Evolutionary conservation across 2,329 filamentous ascomycete genomes (phyloP).

Genomic region (Fusarium zealandicum): DNA sequence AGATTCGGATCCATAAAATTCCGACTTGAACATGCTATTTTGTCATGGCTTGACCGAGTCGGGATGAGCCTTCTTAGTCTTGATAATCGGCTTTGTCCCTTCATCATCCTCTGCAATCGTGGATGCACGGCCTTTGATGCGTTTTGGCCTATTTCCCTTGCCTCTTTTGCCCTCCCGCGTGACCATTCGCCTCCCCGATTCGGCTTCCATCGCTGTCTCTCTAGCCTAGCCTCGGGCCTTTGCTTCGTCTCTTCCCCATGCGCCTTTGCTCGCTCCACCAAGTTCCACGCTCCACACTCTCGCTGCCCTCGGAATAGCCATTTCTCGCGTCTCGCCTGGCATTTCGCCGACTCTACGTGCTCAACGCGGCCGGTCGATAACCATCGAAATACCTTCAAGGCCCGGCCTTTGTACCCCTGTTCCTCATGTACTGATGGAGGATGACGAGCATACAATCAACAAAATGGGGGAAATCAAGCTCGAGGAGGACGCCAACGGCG

Average conservation of each 20-base stretch:
- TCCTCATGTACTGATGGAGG: constrained; percentile 49
- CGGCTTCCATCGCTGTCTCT: constrained; percentile 24
- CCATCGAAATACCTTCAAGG: constrained; percentile 6
- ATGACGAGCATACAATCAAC: constrained; percentile 50
- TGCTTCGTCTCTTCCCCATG: constrained; percentile 34
- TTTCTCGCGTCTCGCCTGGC: constrained; percentile 32
- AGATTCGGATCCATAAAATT: constrained; percentile 31
- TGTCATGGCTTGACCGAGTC: constrained; percentile 19
- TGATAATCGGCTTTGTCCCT: constrained; percentile 35
- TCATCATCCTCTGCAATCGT: constrained; percentile 32
- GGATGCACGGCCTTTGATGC: constrained; percentile 31
- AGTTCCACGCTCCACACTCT: constrained; percentile 38
- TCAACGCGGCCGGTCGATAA: constrained; percentile 22
- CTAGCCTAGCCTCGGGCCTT: constrained; percentile 9
- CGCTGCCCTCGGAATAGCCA: constrained; percentile 36
- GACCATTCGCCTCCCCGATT: constrained; percentile 24
- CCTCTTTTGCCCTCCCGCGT: constrained; percentile 19
- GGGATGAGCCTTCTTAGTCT: constrained; percentile 31
- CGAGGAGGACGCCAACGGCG: constrained; percentile 51
- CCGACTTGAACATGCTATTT: constrained; percentile 30
- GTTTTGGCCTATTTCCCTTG: constrained; percentile 21
- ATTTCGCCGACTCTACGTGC: constrained; percentile 22
- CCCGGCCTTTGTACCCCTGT: constrained; percentile 20
- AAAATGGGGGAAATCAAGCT: constrained; percentile 56
- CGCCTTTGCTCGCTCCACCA: constrained; percentile 40